A percentile compares a stretch with the other conserved stretches of the same genome.
These are phyloP conservation scores for Reutealis trisperma DNA, from an alignment of 345 rosid species.

Conservation along the genomic window DNA sequence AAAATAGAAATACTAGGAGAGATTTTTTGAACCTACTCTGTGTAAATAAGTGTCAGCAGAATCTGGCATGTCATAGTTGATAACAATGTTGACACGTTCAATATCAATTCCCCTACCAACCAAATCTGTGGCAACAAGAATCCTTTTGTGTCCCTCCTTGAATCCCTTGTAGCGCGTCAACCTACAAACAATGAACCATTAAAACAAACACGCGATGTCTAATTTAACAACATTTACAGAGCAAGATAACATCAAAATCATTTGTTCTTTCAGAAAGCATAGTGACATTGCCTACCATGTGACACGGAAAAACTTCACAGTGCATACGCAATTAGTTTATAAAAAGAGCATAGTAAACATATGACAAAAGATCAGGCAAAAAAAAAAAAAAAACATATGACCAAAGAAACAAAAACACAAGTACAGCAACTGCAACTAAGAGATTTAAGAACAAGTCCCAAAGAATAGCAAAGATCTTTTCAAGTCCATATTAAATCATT, in stretches of 20 bases:
- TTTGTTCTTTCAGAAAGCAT: neutral
- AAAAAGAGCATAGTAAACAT: neutral
- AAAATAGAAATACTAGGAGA: neutral
- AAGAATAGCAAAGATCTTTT: neutral
- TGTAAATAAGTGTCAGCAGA: slow-evolving; percentile 98
- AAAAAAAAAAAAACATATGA: too few species aligned
- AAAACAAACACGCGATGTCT: neutral
- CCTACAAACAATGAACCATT: slow-evolving; percentile 39
- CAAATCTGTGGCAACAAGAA: slow-evolving; percentile 94
- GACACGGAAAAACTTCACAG: neutral
- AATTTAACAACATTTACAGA: neutral
- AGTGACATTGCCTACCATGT: neutral
- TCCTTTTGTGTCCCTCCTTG: slow-evolving; percentile 98
- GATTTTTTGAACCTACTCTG: slow-evolving; percentile 51
- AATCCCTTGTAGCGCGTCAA: slow-evolving; percentile 94
- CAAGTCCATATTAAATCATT: neutral
- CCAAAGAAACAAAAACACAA: neutral
- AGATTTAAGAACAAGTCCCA: neutral
- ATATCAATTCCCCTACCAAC: slow-evolving; percentile 98
- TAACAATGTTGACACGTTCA: slow-evolving; percentile 95
- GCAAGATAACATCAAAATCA: neutral
- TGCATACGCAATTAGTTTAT: neutral
- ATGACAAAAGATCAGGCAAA: too few species aligned
- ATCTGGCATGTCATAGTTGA: slow-evolving; percentile 99
- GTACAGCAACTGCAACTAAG: neutral